Conservation (phyloP, 2,329 filamentous ascomycete genomes). For the Xylariaceae sp. region DNA sequence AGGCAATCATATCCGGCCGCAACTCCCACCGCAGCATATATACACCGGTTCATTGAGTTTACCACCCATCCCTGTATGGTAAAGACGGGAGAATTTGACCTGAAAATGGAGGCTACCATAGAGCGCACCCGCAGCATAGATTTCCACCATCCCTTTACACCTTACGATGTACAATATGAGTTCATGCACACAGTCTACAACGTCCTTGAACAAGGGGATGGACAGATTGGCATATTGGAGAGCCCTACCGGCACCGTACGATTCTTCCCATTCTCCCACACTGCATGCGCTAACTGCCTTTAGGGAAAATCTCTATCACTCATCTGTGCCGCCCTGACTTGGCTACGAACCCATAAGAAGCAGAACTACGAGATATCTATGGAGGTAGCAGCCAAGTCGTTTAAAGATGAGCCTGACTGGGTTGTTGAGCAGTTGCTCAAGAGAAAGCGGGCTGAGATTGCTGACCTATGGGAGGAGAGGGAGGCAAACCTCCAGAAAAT, state of each 20-base stretch:
- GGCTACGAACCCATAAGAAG: conserved; percentile 78
- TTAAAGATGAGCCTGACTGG: conserved; percentile 74
- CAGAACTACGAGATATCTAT: conserved; percentile 49
- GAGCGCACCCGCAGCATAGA: conserved; percentile 38
- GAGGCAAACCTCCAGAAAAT: conserved; percentile 65
- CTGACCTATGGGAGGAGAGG: conserved; percentile 62
- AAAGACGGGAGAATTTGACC: too few species aligned
- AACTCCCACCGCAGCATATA: neutral
- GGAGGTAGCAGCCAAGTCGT: conserved; percentile 38
- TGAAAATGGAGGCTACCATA: conserved; percentile 25
- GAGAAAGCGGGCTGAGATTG: conserved; percentile 61
- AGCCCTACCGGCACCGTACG: conserved; percentile 76
- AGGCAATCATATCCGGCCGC: neutral
- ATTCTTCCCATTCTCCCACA: neutral
- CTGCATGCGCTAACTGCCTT: conserved; percentile 16
- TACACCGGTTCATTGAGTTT: too few species aligned
- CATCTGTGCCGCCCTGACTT: conserved; percentile 83
- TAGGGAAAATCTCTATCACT: conserved; percentile 86
- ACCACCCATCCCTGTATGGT: too few species aligned
- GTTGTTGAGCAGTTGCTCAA: conserved; percentile 70
- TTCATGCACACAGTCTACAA: conserved; percentile 83
- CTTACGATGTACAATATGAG: conserved; percentile 79
- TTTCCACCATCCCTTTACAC: conserved; percentile 82
- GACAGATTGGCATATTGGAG: conserved; percentile 82
- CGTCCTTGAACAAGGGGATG: conserved; percentile 63